Evolutionary conservation across 345 rosid genomes (phyloP), one percentile per base, ranked within the genome.

Genomic region (Balakata baccata): DNA sequence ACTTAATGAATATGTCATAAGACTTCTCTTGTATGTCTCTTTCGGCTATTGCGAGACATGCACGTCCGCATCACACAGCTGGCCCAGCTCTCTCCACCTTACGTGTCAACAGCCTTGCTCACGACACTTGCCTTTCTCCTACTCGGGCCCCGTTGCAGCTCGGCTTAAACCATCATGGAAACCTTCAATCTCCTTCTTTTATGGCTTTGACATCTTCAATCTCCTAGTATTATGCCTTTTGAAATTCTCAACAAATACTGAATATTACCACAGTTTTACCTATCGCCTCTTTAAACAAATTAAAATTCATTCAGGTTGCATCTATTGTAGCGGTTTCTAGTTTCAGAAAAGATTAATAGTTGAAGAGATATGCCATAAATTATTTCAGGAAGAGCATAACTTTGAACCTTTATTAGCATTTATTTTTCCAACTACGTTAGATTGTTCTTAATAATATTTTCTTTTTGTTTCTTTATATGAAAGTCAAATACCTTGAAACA

Each of bases 401-500:
- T 67, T 67, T n/a, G 7, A 41, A 8, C 22, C 22, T 62, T 38
- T 38, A 11, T 62, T 62, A 49, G 12, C 50, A 53, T 69, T 69
- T 25, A 16, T 29, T 53, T 38, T 51, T 8, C 13, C 10, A 69
- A 37, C n/a, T n/a, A n/a, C n/a, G n/a, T n/a, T n/a, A n/a, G n/a
- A n/a, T n/a, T n/a, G n/a, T n/a, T 29, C 34, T 29, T 29, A 29
- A 29, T 1, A 29, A 29, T 29, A n/a, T n/a, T n/a, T 8, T 57
- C 46, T 4, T 3, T 4, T 9, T 18, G 1, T 22, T 67, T 14
- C 23, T 47, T 68, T 68, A 13, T 58, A 29, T 22, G 56, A 60
- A 59, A 39, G 66, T 74, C 72, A 70, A 63, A 25, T 11, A 43
- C 54, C 34, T 10, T 34, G 81, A 72, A 69, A 77, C 63, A 43